Base-by-base conservation (phyloP, 768 basidiomycete genomes). In the Lactarius hengduanensis region DNA sequence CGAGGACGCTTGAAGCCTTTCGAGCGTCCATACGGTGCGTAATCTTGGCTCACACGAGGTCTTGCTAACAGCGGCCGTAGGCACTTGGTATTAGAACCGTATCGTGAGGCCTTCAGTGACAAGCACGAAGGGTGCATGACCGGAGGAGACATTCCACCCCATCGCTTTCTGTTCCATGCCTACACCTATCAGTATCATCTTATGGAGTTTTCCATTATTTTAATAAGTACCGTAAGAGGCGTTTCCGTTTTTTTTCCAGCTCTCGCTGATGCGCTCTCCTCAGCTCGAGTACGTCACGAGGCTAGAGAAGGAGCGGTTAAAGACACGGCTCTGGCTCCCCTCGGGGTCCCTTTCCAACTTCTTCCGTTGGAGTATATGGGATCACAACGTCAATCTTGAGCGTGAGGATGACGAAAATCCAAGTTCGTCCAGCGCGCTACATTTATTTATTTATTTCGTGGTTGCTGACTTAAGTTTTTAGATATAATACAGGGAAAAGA, bases 401-500 rank as follows among this genome's bases (percentile, higher is more conserved):
- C 76, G 76, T 13, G 78, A 80, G 7, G 87, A 87, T 22, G 90
- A 92, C 61, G 90, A 92, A 72, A 82, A 92, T 77, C 90, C 90
- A 0, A 80, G 82, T 80, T 57, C 10, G 74, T 70, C 40, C 16
- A 3, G 16, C 8, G 10, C 20, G 26, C 41, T 54, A 32, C 30
- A 20, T 60, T 32, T 13, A 34, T 26, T 53, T n/a, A 11, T 40
- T 40, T 45, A 9, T 4, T 50, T 18, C 55, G 32, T 36, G 54
- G 36, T 18, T 20, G 15, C 43, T 47, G 15, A 55, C 41, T 57
- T 34, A 38, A 30, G 58, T 45, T 16, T 7, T 22, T 55, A 77
- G 86, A 90, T 77, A 68, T 71, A 67, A 84, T 91, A 57, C 86
- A 86, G 66, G 88, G 88, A 9, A 75, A 86, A 13, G 78, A 82